Evolutionary conservation across 2,329 filamentous ascomycete genomes (phyloP).

Genomic region (Tolypocladium tropicale): DNA sequence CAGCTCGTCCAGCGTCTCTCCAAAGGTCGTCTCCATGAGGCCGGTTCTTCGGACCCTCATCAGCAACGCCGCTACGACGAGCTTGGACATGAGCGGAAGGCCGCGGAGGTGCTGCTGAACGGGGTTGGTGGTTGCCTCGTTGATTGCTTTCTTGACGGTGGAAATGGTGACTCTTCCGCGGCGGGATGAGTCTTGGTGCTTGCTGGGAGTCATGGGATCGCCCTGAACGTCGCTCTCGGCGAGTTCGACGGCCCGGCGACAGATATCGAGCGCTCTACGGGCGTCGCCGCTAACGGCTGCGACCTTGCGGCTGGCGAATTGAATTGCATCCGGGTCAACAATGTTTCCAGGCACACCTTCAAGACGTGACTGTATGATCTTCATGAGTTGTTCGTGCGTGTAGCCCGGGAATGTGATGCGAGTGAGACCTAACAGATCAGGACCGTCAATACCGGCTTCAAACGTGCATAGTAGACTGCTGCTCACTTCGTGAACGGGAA

Average conservation of each 20-base stretch:
- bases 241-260: constrained; percentile 86
- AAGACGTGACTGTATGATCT: constrained; percentile 90
- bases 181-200: constrained; percentile 21
- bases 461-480: not conserved
- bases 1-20: constrained; percentile 76
- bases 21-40: constrained; percentile 75
- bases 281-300: constrained; percentile 94
- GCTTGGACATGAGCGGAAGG: constrained; percentile 71
- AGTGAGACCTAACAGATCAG: constrained; percentile 50
- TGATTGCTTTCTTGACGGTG: constrained; percentile 88
- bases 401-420: constrained; percentile 96
- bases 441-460: not conserved
- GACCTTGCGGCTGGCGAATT: constrained; percentile 94
- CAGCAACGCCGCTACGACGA: constrained; percentile 76
- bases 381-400: constrained; percentile 93
- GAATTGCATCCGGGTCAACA: constrained; percentile 85
- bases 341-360: constrained; percentile 81
- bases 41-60: constrained; percentile 73
- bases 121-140: constrained; percentile 87
- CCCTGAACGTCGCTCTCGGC: constrained; percentile 60
- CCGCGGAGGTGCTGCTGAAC: constrained; percentile 80
- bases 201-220: constrained; percentile 53
- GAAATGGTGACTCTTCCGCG: constrained; percentile 69
- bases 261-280: constrained; percentile 86
- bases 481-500: constrained; percentile 1